These are phyloP conservation scores for Mycena latifolia DNA, from an alignment of 768 basidiomycete genomes.

Conservation along the genomic window DNA sequence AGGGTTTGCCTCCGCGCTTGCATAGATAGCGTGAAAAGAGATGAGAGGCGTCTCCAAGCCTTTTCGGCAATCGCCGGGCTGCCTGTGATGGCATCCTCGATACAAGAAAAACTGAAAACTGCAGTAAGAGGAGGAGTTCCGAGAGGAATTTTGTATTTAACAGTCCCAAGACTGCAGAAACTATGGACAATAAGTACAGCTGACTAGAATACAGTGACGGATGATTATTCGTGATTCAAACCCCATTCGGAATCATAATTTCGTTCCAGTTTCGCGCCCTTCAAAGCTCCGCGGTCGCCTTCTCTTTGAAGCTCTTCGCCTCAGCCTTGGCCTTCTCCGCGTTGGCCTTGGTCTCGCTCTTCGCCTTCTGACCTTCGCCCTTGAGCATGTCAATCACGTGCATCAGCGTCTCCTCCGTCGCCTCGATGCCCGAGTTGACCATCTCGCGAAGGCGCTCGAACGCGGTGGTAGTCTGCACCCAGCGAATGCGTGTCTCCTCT, in stretches of 20 bases:
- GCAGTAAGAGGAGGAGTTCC: no score
- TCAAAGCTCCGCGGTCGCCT: slow-evolving; percentile 39
- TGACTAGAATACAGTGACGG: slow-evolving; percentile 7
- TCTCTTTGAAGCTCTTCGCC: slow-evolving; percentile 18
- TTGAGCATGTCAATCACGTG: slow-evolving; percentile 59
- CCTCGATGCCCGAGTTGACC: slow-evolving; percentile 74
- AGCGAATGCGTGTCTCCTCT: slow-evolving; percentile 87
- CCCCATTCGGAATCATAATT: background rate
- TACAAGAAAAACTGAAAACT: no score
- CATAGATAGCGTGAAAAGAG: no score
- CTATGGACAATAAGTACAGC: slow-evolving; percentile 11
- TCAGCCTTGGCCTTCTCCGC: slow-evolving; percentile 27
- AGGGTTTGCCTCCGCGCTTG: no score
- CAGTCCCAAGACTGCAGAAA: background rate
- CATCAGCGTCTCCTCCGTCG: slow-evolving; percentile 82
- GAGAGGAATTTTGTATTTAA: no score
- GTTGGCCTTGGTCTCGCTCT: slow-evolving; percentile 43
- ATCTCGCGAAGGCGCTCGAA: slow-evolving; percentile 74
- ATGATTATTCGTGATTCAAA: slow-evolving; percentile 16
- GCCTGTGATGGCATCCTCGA: no score
- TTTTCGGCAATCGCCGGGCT: no score
- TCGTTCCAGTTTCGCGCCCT: no score
- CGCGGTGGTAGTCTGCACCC: slow-evolving; percentile 76
- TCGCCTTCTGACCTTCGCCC: slow-evolving; percentile 49
- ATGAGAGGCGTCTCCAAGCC: no score